Evolutionary conservation across 495 filamentous ascomycete genomes (phyloP), one percentile per base, ranked within the genome.

Genomic region (Delitschia confertaspora): DNA sequence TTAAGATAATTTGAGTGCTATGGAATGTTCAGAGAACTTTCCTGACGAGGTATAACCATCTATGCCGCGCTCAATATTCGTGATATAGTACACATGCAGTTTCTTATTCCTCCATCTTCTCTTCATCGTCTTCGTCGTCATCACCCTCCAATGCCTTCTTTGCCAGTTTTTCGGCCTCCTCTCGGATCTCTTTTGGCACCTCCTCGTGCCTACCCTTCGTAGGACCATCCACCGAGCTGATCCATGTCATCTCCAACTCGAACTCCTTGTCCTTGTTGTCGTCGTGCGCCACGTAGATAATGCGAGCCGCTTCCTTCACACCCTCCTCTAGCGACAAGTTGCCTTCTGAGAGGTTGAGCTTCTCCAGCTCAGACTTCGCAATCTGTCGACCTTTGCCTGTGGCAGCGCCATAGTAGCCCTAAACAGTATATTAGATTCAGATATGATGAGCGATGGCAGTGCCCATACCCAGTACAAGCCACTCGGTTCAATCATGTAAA

Each of bases 241-340:
- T 80, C 91, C 91, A 98, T 49, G 83, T 88, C 91, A 98, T 94
- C 71, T 98, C 91, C 24, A 98, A 69, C 73, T 98, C 93, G 54
- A 96, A 96, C 23, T 98, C 93, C 70, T 96, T 98, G 66, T 98
- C 91, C 62, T 84, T 83, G 73, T 85, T 94, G 59, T 98, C 91
- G 60, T 94, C 88, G 62, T 98, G 91, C 35, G 91, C 87, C 37
- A 93, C 76, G 63, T 94, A 88, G 64, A 98, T 95, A 56, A 98
- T 96, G 31, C 86, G 71, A 42, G 91, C 91, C 14, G 91, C 91
- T 69, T 96, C 87, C 70, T 93, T 95, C 51, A 96, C 87, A 22
- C 80, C 91, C 59, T 95, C 79, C 54, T 78, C 67, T 13, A 98
- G 71, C 39, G 78, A 84, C n/a, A 95, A 69, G 27, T 70, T 79